Evolutionary conservation across 2,329 filamentous ascomycete species (phyloP), one percentile per base, ranked within the genome.

Genomic region (Amauroascus verrucosus): DNA sequence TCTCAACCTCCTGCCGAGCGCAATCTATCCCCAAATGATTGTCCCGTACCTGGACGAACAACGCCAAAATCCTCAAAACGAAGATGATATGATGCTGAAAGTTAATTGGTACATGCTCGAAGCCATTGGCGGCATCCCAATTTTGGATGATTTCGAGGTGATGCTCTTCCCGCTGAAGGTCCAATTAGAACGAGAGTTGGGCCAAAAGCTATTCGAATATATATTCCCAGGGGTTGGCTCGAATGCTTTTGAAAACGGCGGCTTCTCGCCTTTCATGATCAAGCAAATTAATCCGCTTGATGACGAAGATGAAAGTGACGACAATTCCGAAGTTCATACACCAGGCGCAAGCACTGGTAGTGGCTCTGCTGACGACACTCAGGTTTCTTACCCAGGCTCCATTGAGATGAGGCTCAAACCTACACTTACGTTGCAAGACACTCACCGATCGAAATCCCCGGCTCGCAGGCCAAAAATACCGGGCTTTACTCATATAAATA

Each of bases 21-120:
- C 93, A 0, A 83, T 93, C 18, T 99, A 98, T 65, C 93, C 93
- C 0, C 86, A 95, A 66, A 97, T 99, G 78, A 88, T 99, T 56
- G 85, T 86, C 14, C 90, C 93, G 0, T 97, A 95, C 63, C 73
- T 85, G 20, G 86, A 95, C 57, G 78, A 80, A 50, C 78, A 82
- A 33, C 66, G 66, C 70, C 80, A 67, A 65, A 74, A 59, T 62
- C 74, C 65, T 59, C 74, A 77, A 30, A 77, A 81, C 44, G 70
- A 77, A n/a, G 72, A 76, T 50, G 82, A 85, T 57, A 88, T 89
- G 64, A 97, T 97, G 85, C 79, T 98, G 49, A 82, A 85, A 32
- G 87, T 99, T 11, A 93, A 95, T 66, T 98, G 94, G 88, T 84
- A 96, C 66, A 96, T 96, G 88, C 78, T 98, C 3, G 93, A 98